Percentiles rank a stretch among this genome's conserved stretches.
phyloP scores from a whole-genome alignment of 352 stramenopile species.

The Hyphochytrium catenoides region DNA sequence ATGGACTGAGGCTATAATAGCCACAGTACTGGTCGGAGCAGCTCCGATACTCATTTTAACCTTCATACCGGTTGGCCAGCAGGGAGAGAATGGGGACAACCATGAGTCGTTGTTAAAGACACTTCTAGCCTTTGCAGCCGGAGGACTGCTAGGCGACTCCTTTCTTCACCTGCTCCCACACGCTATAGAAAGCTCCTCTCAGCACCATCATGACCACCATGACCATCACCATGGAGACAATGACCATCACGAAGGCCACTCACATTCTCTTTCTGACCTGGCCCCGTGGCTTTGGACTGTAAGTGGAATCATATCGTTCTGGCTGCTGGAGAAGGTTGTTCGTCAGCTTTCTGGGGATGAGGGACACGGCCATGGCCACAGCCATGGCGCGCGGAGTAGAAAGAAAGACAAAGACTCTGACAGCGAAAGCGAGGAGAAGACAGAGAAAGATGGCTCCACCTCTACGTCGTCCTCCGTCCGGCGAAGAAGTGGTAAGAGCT shows the following conservation, averaged over 20 bases:
- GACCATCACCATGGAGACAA: slow-evolving; percentile 18
- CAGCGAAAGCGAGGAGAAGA: neutral
- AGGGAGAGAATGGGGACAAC: slow-evolving; percentile 17
- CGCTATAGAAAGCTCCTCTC: slow-evolving; percentile 29
- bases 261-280: slow-evolving; percentile 29
- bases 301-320: slow-evolving; percentile 35
- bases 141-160: slow-evolving; percentile 59
- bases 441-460: neutral
- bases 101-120: slow-evolving; percentile 43
- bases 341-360: slow-evolving; percentile 22
- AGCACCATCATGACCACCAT: slow-evolving; percentile 11
- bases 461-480: neutral
- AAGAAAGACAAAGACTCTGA: slow-evolving; percentile 10
- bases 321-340: slow-evolving; percentile 55
- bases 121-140: slow-evolving; percentile 63
- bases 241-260: slow-evolving; percentile 16
- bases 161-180: slow-evolving; percentile 71
- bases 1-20: slow-evolving; percentile 33
- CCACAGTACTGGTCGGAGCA: slow-evolving; percentile 35
- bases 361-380: slow-evolving; percentile 11
- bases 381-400: no score
- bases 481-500: neutral
- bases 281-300: slow-evolving; percentile 44
- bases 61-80: slow-evolving; percentile 28
- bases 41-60: slow-evolving; percentile 36